Conservation (phyloP, 1,139 yeast species). For the Magnusiomyces fungicola region DNA sequence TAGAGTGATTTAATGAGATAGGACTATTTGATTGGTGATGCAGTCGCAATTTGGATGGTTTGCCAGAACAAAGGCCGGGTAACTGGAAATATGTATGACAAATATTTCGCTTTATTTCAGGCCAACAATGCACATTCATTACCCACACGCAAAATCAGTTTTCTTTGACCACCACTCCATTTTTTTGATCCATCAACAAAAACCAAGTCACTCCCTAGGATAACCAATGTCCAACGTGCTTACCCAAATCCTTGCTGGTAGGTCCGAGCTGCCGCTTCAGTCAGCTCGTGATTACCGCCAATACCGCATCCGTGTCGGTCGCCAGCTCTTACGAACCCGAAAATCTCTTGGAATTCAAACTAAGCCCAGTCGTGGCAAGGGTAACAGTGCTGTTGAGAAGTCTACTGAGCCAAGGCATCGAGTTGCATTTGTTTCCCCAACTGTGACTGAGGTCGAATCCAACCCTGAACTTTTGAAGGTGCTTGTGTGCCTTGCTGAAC, state of each 20-base stretch:
- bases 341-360: constrained; percentile 50
- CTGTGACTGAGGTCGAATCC: constrained; percentile 41
- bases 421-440: constrained; percentile 7
- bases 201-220: not conserved
- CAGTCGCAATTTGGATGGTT: too few species aligned
- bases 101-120: too few species aligned
- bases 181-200: too few species aligned
- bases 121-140: too few species aligned
- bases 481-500: constrained; percentile 52
- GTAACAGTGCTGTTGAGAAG: constrained; percentile 24
- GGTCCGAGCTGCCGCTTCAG: constrained; percentile 35
- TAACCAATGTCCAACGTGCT: constrained; percentile 23
- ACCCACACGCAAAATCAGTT: too few species aligned
- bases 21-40: too few species aligned
- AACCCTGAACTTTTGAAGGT: constrained; percentile 45
- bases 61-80: too few species aligned
- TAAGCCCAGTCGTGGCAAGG: constrained; percentile 36
- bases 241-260: constrained; percentile 25
- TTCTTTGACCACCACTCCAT: too few species aligned
- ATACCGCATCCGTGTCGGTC: constrained; percentile 30
- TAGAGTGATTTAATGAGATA: too few species aligned
- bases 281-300: constrained; percentile 34
- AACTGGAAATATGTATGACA: too few species aligned
- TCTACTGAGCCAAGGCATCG: constrained; percentile 36
- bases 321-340: constrained; percentile 49